Percentiles rank a stretch among this genome's conserved stretches.
Evolutionary conservation across 371 early-diverging fungal species (phyloP).

Genomic region (Lichtheimia ramosa): DNA sequence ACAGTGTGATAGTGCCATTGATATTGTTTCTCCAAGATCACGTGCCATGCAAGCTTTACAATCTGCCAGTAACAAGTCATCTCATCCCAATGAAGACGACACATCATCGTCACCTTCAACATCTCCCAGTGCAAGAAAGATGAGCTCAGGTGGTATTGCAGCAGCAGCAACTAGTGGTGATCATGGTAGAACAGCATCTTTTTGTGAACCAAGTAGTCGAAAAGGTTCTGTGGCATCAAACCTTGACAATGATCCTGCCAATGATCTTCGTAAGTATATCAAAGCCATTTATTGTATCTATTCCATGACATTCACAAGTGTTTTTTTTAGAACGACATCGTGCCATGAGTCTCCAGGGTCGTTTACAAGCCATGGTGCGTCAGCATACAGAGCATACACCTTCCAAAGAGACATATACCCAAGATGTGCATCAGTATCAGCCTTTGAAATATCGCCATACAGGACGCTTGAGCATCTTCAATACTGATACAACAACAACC

Average conservation of each 20-base stretch:
- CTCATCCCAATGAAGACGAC: too few species aligned
- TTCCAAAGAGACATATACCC: conserved; percentile 13
- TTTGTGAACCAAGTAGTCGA: not conserved
- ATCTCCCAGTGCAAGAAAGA: too few species aligned
- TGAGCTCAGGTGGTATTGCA: too few species aligned
- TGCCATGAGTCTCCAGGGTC: conserved; percentile 28
- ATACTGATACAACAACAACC: too few species aligned
- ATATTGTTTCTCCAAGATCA: not conserved
- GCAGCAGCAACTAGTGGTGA: too few species aligned
- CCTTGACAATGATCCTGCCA: not conserved
- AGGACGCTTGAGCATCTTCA: too few species aligned
- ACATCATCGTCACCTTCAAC: too few species aligned
- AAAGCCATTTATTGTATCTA: too few species aligned
- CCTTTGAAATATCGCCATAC: not conserved
- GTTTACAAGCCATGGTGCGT: conserved; percentile 33
- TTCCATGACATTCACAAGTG: too few species aligned
- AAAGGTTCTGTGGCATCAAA: conserved; percentile 15
- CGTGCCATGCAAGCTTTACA: not conserved
- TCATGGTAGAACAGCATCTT: too few species aligned
- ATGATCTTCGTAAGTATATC: too few species aligned
- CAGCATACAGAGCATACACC: conserved; percentile 18
- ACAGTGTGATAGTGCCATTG: conserved; percentile 6
- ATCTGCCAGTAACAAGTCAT: too few species aligned
- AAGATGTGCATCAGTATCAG: conserved; percentile 3
- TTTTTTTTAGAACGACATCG: conserved; percentile 16